phyloP scores from a whole-genome alignment of 495 filamentous ascomycete species.

The Aspergillus olivimuriae region DNA sequence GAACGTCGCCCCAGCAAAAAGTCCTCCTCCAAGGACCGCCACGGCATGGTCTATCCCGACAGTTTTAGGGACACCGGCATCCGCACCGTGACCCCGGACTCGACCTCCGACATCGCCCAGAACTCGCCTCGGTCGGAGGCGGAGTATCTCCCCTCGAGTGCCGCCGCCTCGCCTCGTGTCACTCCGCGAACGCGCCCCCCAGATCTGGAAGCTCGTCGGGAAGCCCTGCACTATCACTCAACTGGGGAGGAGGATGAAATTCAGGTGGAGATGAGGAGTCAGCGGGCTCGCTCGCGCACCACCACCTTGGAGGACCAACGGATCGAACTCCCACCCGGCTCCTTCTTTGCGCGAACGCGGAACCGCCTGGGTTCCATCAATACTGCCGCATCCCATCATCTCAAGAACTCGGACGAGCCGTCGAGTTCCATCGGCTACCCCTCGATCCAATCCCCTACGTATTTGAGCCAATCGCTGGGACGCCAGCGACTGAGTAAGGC shows the following conservation, averaged over 20 bases:
- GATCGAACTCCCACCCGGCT: constrained; percentile 34
- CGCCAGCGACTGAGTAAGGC: constrained; percentile 43
- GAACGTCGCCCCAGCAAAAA: constrained; percentile 49
- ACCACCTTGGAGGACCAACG: constrained; percentile 44
- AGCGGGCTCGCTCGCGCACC: constrained; percentile 44
- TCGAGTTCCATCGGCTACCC: constrained; percentile 45
- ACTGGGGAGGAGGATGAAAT: constrained; percentile 31
- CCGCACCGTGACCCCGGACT: constrained; percentile 44
- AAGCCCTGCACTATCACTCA: constrained; percentile 23
- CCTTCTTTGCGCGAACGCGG: constrained; percentile 28
- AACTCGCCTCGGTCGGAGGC: constrained; percentile 36
- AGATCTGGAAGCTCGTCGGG: constrained; percentile 25
- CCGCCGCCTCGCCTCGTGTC: constrained; percentile 37
- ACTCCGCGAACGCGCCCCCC: constrained; percentile 27
- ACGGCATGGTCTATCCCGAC: constrained; percentile 48
- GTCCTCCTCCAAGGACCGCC: constrained; percentile 46
- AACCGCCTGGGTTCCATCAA: constrained; percentile 42
- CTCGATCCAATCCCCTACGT: constrained; percentile 42
- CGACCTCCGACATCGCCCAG: constrained; percentile 24
- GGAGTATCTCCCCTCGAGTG: constrained; percentile 31
- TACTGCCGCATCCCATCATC: constrained; percentile 25
- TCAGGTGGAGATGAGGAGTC: constrained; percentile 25
- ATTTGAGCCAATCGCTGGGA: constrained; percentile 21
- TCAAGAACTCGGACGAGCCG: constrained; percentile 25
- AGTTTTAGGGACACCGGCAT: constrained; percentile 43